A percentile compares a stretch with the other conserved stretches of the same genome.
Evolutionary conservation across 805 yeast species (phyloP).

Genomic region (Yamadazyma ubonensis): DNA sequence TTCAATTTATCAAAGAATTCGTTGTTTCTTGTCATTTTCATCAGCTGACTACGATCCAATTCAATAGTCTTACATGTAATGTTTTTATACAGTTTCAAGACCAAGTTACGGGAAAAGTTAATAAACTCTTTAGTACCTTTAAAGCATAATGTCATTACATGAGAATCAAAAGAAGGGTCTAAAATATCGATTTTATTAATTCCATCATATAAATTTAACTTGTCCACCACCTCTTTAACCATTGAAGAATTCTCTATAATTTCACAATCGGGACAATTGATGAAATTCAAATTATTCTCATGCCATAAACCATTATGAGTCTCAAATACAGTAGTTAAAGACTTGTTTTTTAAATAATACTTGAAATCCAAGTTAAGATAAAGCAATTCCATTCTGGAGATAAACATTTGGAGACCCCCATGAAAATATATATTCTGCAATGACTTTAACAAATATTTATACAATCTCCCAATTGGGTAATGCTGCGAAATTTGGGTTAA

Average conservation of each 20-base stretch:
- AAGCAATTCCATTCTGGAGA: slow-evolving; percentile 13
- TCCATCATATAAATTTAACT: slow-evolving; percentile 17
- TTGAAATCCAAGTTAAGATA: slow-evolving; percentile 15
- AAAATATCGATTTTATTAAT: slow-evolving; percentile 19
- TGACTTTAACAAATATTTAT: slow-evolving; percentile 7
- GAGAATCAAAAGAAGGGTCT: slow-evolving; percentile 34
- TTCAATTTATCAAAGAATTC: slow-evolving; percentile 30
- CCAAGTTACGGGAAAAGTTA: slow-evolving; percentile 27
- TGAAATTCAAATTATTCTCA: slow-evolving; percentile 4
- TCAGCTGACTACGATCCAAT: slow-evolving; percentile 23
- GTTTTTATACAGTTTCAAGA: slow-evolving; percentile 34
- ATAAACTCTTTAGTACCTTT: slow-evolving; percentile 33
- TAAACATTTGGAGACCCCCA: not conserved
- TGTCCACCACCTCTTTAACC: slow-evolving; percentile 17
- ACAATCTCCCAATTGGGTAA: slow-evolving; percentile 15
- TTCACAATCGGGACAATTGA: slow-evolving; percentile 13
- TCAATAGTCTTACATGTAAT: slow-evolving; percentile 24
- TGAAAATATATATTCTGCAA: not conserved
- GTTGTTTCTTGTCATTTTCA: slow-evolving; percentile 16
- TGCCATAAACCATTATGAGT: slow-evolving; percentile 38
- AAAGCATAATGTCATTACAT: slow-evolving; percentile 35
- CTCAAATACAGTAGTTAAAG: slow-evolving; percentile 15
- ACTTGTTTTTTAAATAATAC: slow-evolving; percentile 12
- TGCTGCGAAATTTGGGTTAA: not conserved
- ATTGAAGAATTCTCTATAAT: slow-evolving; percentile 29